Base-by-base conservation (phyloP, 371 early-diverging fungal genomes). In the Haplosporangium sp. region DNA sequence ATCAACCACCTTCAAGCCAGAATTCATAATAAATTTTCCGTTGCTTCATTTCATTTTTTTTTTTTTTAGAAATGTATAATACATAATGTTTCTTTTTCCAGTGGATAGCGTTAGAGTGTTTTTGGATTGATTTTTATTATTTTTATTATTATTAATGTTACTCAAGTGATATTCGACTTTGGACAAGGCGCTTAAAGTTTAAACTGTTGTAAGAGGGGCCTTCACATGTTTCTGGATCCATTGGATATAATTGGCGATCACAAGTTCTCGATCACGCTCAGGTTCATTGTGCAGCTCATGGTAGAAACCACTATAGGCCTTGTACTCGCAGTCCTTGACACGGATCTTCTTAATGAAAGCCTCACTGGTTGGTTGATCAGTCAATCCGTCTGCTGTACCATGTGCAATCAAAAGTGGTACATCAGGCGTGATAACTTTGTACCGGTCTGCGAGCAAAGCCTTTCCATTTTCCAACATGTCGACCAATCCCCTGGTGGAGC, bases 251-350 rank as follows among this genome's bases (percentile, higher is more conserved):
- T 83, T 79, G 4, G 85, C 74, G 42, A 82, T 83, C 8, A 89
- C 87, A 20, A 84, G 71, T 56, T 88, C 77, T 63, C 87, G 84
- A 39, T 87, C 83, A 7, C 71, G 79, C 63, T 71, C 58, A 4
- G 79, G 74, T 48, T 78, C 79, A 52, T 89, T 85, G 50, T 91
- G 91, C 56, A 87, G 76, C 83, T 90, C 90, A 71, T 90, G 90
- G 67, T 85, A 88, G 35, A 83, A 72, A 10, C 79, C 88, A 11
- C 70, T 38, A 77, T 86, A 89, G 0, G 65, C 62, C 68, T 86
- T 87, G 63, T 88, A 77, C 63, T 83, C 83, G 71, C 87, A 88
- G 47, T 88, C 88, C 6, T 75, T 56, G 63, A 85, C 84, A 35
- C 69, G 52, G 52, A 75, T 39, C 62, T 83, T 68, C 64, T 88